A percentile compares a stretch with the other conserved stretches of the same genome.
Evolutionary conservation across 148 eudicot genomes (phyloP).

Genomic region (Spergularia bocconei): DNA sequence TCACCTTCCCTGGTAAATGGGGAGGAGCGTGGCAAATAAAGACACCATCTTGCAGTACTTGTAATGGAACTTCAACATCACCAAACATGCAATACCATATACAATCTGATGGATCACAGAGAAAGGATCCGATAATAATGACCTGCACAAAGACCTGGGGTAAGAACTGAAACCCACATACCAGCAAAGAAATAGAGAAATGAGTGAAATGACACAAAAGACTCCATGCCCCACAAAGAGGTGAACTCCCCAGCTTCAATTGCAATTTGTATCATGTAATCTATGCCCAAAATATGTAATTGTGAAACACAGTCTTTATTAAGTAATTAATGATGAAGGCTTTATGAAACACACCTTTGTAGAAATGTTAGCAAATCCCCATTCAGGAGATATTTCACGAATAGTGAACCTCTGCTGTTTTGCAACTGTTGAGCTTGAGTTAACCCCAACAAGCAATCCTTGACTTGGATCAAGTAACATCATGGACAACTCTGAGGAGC

Average conservation of each 20-base stretch:
- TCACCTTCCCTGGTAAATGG: constrained; percentile 65
- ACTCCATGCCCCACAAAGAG: background rate
- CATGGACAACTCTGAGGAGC: constrained; percentile 32
- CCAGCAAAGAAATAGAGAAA: background rate
- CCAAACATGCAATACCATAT: constrained; percentile 90
- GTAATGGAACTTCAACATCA: constrained; percentile 72
- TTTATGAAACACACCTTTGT: constrained; percentile 51
- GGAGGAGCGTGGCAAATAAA: constrained; percentile 76
- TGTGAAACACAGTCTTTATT: background rate
- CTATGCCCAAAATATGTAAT: constrained; percentile 2
- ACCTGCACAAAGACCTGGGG: constrained; percentile 52
- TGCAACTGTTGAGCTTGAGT: constrained; percentile 51
- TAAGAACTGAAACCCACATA: constrained; percentile 3
- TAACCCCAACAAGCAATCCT: constrained; percentile 42
- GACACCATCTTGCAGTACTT: constrained; percentile 83
- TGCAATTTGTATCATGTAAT: background rate
- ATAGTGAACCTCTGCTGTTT: constrained; percentile 68
- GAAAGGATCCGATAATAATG: constrained; percentile 80
- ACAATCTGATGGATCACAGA: constrained; percentile 54
- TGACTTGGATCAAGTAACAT: constrained; percentile 45
- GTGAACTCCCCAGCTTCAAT: background rate
- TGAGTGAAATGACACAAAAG: background rate
- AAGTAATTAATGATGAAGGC: background rate
- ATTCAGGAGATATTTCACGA: constrained; percentile 68
- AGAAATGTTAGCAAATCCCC: constrained; percentile 62